A percentile compares a stretch with the other conserved stretches of the same genome.
Evolutionary conservation across 163 green algal genomes (phyloP).

Genomic region (Chlorella variabilis): DNA sequence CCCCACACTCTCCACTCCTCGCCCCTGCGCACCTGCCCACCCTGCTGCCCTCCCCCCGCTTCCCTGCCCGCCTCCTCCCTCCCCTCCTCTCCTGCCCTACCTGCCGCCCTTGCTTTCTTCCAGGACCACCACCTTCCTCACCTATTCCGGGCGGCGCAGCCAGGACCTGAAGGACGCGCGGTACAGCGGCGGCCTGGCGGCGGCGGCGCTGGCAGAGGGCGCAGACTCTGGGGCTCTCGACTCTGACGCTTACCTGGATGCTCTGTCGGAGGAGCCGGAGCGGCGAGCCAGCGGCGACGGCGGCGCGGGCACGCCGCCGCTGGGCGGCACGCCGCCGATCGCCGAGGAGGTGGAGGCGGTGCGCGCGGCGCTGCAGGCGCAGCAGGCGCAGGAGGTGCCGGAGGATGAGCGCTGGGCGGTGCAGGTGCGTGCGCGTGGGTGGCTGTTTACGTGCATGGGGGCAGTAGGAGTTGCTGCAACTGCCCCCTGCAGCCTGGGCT

Average conservation of each 20-base stretch:
- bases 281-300: neutral
- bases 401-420: slow-evolving; percentile 44
- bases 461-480: neutral
- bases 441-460: neutral
- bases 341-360: neutral
- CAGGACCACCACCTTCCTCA: slow-evolving; percentile 36
- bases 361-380: neutral
- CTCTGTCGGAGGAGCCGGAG: neutral
- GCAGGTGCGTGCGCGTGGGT: neutral
- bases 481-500: too few relatives aligned
- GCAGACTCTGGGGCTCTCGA: neutral
- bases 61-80: neutral
- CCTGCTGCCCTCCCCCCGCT: too few relatives aligned
- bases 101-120: too few relatives aligned
- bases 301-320: neutral
- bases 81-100: neutral
- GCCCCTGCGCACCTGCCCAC: too few relatives aligned
- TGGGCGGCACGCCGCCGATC: neutral
- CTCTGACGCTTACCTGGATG: neutral
- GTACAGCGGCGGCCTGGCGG: too few relatives aligned
- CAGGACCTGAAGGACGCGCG: neutral
- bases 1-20: too few relatives aligned
- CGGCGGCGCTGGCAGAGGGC: neutral
- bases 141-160: slow-evolving; percentile 28
- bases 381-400: slow-evolving; percentile 26